Base-by-base conservation (phyloP, 2,329 filamentous ascomycete genomes). In the Beauveria brongniartii region DNA sequence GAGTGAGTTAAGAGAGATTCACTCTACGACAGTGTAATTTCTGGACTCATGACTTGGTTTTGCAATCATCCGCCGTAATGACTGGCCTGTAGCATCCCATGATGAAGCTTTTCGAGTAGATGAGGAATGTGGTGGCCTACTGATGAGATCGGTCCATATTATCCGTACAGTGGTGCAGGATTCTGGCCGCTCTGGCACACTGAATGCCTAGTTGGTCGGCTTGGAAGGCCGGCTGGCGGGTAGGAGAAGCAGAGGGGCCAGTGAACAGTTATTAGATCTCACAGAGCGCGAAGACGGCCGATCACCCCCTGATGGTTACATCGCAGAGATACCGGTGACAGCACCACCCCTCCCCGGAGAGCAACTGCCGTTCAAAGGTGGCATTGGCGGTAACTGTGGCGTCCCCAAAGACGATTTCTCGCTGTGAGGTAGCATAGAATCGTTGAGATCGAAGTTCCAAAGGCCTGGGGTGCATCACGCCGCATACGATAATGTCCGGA, bases 301-400 rank as follows among this genome's bases (percentile, higher is more conserved):
- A 64, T 61, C 53, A 44, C 61, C 62, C 63, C 64, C 63, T 64
- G 63, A 64, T 66, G 65, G 68, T 69, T 69, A 69, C 68, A 69
- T 69, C 62, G 67, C 52, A 53, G 62, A 52, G 10, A 59, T 26
- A 65, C 64, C 57, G 58, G 59, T 56, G 58, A 63, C 63, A 62
- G 67, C 37, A 44, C 44, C 43, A 48, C 61, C 55, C 41, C 61
- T 56, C 54, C 53, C 53, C 50, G 26, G 28, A 44, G 30, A 61
- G 54, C 54, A 61, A 61, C 60, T 61, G 53, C 60, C 60, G 60
- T 53, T 40, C 37, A 48, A n/a, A 52, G 53, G 60, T 58, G 12
- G 60, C 58, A 61, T 61, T 52, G 48, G 48, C 47, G 41, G 60
- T 48, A 16, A 61, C 60, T 47, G 60, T 61, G 60, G 60, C 60